Percentiles rank a stretch among this genome's conserved stretches.
Conservation (phyloP, 352 stramenopile species). For the Halophytophthora batemanensis region DNA sequence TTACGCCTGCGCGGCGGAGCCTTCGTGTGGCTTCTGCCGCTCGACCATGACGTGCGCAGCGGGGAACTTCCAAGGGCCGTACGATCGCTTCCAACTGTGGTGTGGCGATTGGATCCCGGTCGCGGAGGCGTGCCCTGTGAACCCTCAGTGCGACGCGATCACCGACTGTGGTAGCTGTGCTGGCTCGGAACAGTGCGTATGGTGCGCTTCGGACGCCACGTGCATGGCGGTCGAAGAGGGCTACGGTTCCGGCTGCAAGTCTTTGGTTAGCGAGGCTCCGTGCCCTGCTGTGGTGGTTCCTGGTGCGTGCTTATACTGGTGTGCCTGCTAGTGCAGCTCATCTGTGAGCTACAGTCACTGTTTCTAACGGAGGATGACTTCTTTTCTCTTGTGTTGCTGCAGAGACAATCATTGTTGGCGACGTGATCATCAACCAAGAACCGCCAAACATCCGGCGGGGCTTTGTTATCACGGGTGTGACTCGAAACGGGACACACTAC, state of each 20-base stretch:
- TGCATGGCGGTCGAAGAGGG: slow-evolving; percentile 88
- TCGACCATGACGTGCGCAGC: slow-evolving; percentile 87
- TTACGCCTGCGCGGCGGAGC: slow-evolving; percentile 53
- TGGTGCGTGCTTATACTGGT: slow-evolving; percentile 32
- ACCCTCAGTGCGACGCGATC: slow-evolving; percentile 49
- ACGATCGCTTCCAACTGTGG: slow-evolving; percentile 27
- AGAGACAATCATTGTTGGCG: slow-evolving; percentile 56
- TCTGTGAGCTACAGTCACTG: not conserved
- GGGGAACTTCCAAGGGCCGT: slow-evolving; percentile 56
- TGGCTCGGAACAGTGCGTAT: slow-evolving; percentile 68
- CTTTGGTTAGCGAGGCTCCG: slow-evolving; percentile 81
- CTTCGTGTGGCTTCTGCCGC: slow-evolving; percentile 87
- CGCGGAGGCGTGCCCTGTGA: slow-evolving; percentile 62
- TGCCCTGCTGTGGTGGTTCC: slow-evolving; percentile 77
- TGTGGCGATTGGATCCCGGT: slow-evolving; percentile 67
- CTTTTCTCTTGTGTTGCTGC: slow-evolving; percentile 16
- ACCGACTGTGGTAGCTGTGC: slow-evolving; percentile 68
- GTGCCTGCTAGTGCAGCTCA: slow-evolving; percentile 5
- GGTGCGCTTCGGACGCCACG: slow-evolving; percentile 82
- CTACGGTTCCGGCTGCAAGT: slow-evolving; percentile 75
- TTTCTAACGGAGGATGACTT: slow-evolving; percentile 1
- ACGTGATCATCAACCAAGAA: slow-evolving; percentile 54
- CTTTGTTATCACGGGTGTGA: slow-evolving; percentile 37
- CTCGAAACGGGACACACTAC: slow-evolving; percentile 32
- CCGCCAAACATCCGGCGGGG: slow-evolving; percentile 34